These are phyloP conservation scores for Pythium insidiosum DNA, from an alignment of 352 stramenopile genomes.

Conservation along the genomic window DNA sequence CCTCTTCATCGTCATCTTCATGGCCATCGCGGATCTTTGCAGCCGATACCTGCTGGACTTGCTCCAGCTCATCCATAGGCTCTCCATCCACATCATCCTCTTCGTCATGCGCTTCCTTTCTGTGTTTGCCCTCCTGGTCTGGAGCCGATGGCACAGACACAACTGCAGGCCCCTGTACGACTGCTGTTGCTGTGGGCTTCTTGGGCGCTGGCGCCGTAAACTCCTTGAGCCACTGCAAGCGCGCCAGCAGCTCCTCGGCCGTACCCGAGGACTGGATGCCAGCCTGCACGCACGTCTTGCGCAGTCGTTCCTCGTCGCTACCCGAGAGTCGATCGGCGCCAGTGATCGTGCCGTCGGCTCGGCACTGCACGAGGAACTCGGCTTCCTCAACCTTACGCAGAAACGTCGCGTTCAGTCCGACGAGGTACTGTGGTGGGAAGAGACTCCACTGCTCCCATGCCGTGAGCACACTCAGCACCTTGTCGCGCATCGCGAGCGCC, in stretches of 20 bases:
- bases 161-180: background rate
- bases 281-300: conserved; percentile 57
- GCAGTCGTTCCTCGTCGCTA: conserved; percentile 42
- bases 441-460: conserved; percentile 78
- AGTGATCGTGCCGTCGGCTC: background rate
- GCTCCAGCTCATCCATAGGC: conserved; percentile 20
- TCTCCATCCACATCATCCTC: conserved; percentile 22
- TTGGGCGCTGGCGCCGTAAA: conserved; percentile 40
- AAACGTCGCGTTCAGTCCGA: conserved; percentile 78
- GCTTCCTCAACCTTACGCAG: conserved; percentile 60
- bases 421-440: conserved; percentile 62
- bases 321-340: conserved; percentile 6
- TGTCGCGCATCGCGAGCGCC: conserved; percentile 73
- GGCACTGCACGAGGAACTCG: conserved; percentile 18
- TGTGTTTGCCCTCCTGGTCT: background rate
- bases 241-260: conserved; percentile 26
- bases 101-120: background rate
- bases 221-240: conserved; percentile 61
- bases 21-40: too few relatives aligned
- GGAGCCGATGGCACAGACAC: background rate
- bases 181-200: too few relatives aligned
- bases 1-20: conserved; percentile 17
- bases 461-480: conserved; percentile 64
- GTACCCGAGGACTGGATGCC: conserved; percentile 48
- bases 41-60: too few relatives aligned